phyloP scores from a whole-genome alignment of 176 grass and related monocot species.

The Calamus simplicifolius region DNA sequence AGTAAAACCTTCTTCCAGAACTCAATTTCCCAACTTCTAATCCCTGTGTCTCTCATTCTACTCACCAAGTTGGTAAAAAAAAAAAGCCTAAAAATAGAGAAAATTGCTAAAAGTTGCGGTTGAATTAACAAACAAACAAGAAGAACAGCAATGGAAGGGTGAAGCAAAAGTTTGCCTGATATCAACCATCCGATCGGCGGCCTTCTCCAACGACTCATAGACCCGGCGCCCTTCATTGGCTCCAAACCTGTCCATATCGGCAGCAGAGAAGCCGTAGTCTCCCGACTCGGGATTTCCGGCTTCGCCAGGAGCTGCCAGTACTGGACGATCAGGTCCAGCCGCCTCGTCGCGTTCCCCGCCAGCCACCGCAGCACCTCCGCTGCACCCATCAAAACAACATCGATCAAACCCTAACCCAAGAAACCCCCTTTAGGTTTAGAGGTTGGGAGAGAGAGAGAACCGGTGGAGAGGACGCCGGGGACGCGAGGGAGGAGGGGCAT shows the following conservation, averaged over 20 bases:
- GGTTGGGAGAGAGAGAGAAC: conserved; percentile 9
- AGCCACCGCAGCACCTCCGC: conserved; percentile 83
- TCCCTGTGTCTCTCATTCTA: too few relatives aligned
- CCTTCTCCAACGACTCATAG: conserved; percentile 54
- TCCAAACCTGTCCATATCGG: conserved; percentile 69
- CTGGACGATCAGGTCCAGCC: conserved; percentile 66
- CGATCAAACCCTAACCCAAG: not conserved
- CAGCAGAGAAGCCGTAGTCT: conserved; percentile 65
- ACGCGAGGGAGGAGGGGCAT: conserved; percentile 79
- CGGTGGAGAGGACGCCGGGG: conserved; percentile 75
- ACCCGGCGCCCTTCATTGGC: conserved; percentile 43
- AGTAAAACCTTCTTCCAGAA: too few relatives aligned
- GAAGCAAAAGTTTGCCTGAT: conserved; percentile 34
- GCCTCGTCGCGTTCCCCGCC: conserved; percentile 67
- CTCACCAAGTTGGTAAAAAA: too few relatives aligned
- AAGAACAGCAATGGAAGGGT: too few relatives aligned
- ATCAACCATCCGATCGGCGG: conserved; percentile 65
- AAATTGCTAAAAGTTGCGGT: too few relatives aligned
- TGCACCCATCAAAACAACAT: conserved; percentile 1
- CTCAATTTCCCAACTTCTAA: too few relatives aligned
- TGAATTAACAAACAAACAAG: too few relatives aligned
- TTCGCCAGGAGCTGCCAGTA: conserved; percentile 77
- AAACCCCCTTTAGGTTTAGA: not conserved
- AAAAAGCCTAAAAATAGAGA: too few relatives aligned
- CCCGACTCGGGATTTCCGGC: conserved; percentile 58